Conservation (phyloP, 208 protist genomes). For the Trypanosoma rangeli region DNA sequence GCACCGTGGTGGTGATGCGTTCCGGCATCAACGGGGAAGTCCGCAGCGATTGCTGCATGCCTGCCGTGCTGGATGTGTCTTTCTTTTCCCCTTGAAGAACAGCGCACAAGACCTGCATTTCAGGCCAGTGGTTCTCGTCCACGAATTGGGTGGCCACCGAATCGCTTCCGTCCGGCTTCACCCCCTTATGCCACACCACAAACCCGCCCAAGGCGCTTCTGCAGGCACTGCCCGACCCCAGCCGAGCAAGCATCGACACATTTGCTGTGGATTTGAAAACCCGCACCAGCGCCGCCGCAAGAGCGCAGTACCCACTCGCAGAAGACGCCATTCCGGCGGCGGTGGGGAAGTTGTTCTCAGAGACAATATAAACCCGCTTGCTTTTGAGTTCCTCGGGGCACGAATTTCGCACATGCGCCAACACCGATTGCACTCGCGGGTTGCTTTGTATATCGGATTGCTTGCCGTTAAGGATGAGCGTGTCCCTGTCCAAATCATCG, state of each 20-base stretch:
- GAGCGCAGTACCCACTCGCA: constrained; percentile 96
- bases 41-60: constrained; percentile 96
- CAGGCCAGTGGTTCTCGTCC: constrained; percentile 92
- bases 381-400: constrained; percentile 45
- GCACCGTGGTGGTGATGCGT: constrained; percentile 84
- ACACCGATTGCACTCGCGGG: constrained; percentile 78
- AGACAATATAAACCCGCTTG: constrained; percentile 91
- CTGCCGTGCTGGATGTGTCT: constrained; percentile 93
- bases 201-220: constrained; percentile 97
- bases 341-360: constrained; percentile 99
- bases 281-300: constrained; percentile 86
- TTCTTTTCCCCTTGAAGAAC: constrained; percentile 95
- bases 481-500: constrained; percentile 69
- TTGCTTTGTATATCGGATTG: constrained; percentile 65
- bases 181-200: constrained; percentile 97
- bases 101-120: constrained; percentile 90
- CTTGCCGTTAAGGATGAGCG: constrained; percentile 96
- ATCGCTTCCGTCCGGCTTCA: constrained; percentile 76
- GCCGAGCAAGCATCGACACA: constrained; percentile 89
- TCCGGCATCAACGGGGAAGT: constrained; percentile 93
- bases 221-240: constrained; percentile 97
- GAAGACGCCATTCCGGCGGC: constrained; percentile 99
- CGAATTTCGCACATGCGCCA: constrained; percentile 51
- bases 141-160: constrained; percentile 93
- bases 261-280: constrained; percentile 67